Percentiles rank a stretch among this genome's conserved stretches.
phyloP scores from a whole-genome alignment of 345 rosid species.

The Brassica incana region DNA sequence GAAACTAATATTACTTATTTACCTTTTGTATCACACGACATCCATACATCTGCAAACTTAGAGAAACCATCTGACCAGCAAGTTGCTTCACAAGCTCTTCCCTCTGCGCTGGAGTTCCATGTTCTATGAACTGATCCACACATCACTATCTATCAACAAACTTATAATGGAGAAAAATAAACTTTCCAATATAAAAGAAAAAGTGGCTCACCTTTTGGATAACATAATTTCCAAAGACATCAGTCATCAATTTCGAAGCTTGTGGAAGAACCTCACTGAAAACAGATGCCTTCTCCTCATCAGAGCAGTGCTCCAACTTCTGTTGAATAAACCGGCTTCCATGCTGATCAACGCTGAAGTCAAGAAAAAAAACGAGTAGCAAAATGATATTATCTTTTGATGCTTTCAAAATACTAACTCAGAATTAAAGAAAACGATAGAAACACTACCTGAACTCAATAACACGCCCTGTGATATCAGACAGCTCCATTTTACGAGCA shows the following conservation, averaged over 20 bases:
- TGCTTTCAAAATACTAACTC: constrained; percentile 4
- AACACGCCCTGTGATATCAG: constrained; percentile 81
- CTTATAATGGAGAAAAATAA: constrained; percentile 1
- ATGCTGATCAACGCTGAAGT: constrained; percentile 90
- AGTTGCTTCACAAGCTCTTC: constrained; percentile 89
- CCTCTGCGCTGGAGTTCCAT: constrained; percentile 85
- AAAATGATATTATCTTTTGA: neutral
- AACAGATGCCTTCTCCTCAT: constrained; percentile 79
- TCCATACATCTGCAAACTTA: constrained; percentile 99
- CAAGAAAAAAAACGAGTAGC: constrained; percentile 6
- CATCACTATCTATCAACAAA: constrained; percentile 25
- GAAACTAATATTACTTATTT: constrained; percentile 3
- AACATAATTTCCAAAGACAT: constrained; percentile 98
- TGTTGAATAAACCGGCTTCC: constrained; percentile 99
- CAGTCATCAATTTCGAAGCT: constrained; percentile 86
- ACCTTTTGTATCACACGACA: constrained; percentile 99
- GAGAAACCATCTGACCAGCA: constrained; percentile 77
- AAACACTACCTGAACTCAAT: constrained; percentile 84
- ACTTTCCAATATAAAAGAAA: neutral
- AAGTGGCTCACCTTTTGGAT: constrained; percentile 77
- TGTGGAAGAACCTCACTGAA: constrained; percentile 89
- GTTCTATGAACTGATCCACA: constrained; percentile 72
- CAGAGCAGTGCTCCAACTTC: constrained; percentile 79
- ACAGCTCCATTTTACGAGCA: constrained; percentile 77
- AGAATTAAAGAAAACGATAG: constrained; percentile 20